Base-by-base conservation (phyloP, 345 rosid species). In the Eutrema yunnanense region DNA sequence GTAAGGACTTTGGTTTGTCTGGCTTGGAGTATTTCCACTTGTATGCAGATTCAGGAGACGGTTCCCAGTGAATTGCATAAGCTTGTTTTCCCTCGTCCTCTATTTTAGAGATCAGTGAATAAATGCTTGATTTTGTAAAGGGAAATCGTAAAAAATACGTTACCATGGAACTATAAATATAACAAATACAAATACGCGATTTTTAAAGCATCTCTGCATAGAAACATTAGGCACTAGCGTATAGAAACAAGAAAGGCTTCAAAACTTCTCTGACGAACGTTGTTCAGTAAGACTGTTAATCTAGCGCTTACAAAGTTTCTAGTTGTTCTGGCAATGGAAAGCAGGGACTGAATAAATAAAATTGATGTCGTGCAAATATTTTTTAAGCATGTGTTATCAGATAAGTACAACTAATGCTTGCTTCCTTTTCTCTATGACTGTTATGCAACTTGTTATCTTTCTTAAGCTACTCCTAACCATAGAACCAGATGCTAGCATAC, bases 11-110 rank as follows among this genome's bases (percentile, higher is more conserved):
- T 55, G 96, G 96, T 73, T 69, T 80, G 67, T 85, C 67, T 8
- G 90, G 95, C 49, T 58, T 67, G 61, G 83, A 13, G 78, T 86
- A 62, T 67, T 85, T 94, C 96, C 98, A 94, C 78, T 89, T 89
- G 82, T 86, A 87, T 53, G 85, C 88, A 73, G 53, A 46, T 66
- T 91, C 93, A 42, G 92, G 97, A 47, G 98, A 79, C 40, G 96
- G 98, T 70, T 94, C 97, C 98, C 98, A 94, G 69, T 94, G 98
- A 75, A 91, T 80, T 41, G 98, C 98, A 61, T 79, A 94, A 69
- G 90, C 87, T 84, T 88, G 90, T 46, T 86, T 83, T 48, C 86
- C 97, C 46, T 84, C 88, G 8, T 83, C 84, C 78, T 84, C 97
- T 91, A 61, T 41, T 32, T 51, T 0, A 62, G 8, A 42, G 9